Base-by-base conservation (phyloP, 768 basidiomycete species). In the Leccinum olivaceopallidum region DNA sequence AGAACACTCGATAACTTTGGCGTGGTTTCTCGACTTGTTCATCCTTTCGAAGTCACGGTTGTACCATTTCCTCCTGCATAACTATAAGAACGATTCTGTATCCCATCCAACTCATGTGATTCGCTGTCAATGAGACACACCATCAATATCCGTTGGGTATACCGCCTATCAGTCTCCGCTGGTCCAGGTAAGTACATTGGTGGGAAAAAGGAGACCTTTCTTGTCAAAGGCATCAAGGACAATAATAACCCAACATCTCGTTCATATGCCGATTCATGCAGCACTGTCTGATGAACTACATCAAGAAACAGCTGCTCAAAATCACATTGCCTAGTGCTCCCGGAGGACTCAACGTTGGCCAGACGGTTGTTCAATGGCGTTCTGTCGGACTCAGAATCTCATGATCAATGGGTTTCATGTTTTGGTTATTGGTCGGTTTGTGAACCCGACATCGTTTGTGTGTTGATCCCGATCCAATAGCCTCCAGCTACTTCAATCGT, bases 181-280 rank as follows among this genome's bases (percentile, higher is more conserved):
- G 92, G 91, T 80, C 84, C 66, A 85, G 86, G 28, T 28, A 28
- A 28, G 62, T 84, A 87, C 24, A 77, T 87, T 47, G 87, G 86
- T 59, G 86, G 85, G 12, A 79, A 80, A 62, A 79, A 81, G 57
- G 91, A 95, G 68, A 79, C 82, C 51, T 90, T 90, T 63, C 75
- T 89, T 47, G 90, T 94, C 2, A 92, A 95, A 67, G 93, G 94
- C 9, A 92, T 95, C 53, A 88, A 92, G 71, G 83, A 81, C 42
- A 79, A 80, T 22, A 28, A 28, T 28, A 78, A 79, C 50, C 73
- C 78, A 26, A 72, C 71, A 36, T 65, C 75, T 39, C 75, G 67
- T 22, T 62, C 70, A 18, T 60, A 71, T 5, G 60, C 66, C 20
- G 67, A 72, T 55, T 51, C 66, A 13, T 69, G 63, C 16, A 66